phyloP scores from a whole-genome alignment of 805 yeast species.

The Schwanniomyces sp. region DNA sequence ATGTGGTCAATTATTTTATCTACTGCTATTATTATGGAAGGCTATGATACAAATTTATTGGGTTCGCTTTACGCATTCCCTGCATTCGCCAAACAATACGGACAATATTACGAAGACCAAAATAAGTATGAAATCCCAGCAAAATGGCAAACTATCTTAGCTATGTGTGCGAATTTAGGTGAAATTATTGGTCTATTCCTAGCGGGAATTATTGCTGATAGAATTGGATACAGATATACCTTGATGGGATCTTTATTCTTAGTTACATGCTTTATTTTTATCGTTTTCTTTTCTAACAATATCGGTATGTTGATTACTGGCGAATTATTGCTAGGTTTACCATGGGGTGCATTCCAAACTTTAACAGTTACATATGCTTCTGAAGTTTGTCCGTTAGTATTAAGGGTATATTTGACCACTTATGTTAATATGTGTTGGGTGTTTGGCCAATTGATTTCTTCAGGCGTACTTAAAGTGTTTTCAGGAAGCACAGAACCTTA shows the following conservation, averaged over 20 bases:
- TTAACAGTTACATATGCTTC: slow-evolving; percentile 41
- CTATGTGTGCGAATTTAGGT: slow-evolving; percentile 29
- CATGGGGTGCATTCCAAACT: slow-evolving; percentile 44
- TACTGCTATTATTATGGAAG: slow-evolving; percentile 41
- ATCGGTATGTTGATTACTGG: slow-evolving; percentile 39
- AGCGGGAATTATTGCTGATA: slow-evolving; percentile 43
- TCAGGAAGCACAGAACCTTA: slow-evolving; percentile 24
- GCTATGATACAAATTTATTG: slow-evolving; percentile 36
- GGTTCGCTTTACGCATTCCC: slow-evolving; percentile 35
- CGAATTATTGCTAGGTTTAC: slow-evolving; percentile 42
- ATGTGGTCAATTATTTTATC: slow-evolving; percentile 1
- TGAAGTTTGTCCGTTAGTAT: slow-evolving; percentile 42
- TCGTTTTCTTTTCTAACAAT: slow-evolving; percentile 41
- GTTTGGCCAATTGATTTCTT: slow-evolving; percentile 39
- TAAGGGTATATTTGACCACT: slow-evolving; percentile 41
- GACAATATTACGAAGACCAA: slow-evolving; percentile 21
- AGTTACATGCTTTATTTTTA: slow-evolving; percentile 27
- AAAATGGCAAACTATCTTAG: slow-evolving; percentile 36
- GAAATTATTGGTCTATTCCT: slow-evolving; percentile 44
- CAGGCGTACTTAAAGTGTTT: slow-evolving; percentile 41
- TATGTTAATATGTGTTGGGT: slow-evolving; percentile 39
- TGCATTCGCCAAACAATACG: slow-evolving; percentile 32
- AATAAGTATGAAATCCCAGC: slow-evolving; percentile 30
- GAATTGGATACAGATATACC: slow-evolving; percentile 42
- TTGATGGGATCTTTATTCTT: slow-evolving; percentile 24